Evolutionary conservation across 108 stramenopile species (phyloP).

Genomic region (Phaeodactylum tricornutum): DNA sequence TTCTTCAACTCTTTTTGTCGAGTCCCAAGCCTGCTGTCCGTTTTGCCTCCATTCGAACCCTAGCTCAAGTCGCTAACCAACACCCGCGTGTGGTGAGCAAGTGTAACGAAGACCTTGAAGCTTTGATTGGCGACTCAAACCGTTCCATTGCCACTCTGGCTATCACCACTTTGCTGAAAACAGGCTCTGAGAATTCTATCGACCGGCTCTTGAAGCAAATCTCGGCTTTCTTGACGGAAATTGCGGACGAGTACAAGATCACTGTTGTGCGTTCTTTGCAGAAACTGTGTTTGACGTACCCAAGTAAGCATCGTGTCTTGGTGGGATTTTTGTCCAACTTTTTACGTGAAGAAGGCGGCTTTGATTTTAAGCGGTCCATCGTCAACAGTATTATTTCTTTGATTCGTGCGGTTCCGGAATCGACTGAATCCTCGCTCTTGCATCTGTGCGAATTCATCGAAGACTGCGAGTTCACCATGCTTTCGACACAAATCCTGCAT

Average conservation of each 20-base stretch:
- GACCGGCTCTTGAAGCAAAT: conserved; percentile 98
- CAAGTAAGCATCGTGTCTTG: conserved; percentile 83
- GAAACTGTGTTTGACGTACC: conserved; percentile 85
- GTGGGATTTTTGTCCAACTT: conserved; percentile 89
- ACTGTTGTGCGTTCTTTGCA: conserved; percentile 83
- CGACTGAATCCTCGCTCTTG: conserved; percentile 75
- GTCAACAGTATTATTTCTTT: conserved; percentile 79
- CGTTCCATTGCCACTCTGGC: conserved; percentile 96
- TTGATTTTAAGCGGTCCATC: conserved; percentile 90
- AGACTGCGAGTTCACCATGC: conserved; percentile 92
- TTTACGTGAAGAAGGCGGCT: conserved; percentile 90
- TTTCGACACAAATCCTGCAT: conserved; percentile 81
- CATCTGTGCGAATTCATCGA: conserved; percentile 98
- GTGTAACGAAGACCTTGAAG: conserved; percentile 99
- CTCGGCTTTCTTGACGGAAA: conserved; percentile 94
- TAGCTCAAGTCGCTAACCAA: conserved; percentile 83
- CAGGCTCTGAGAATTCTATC: conserved; percentile 90
- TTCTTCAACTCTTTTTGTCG: conserved; percentile 91
- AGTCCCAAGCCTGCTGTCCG: conserved; percentile 90
- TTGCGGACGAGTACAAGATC: conserved; percentile 99
- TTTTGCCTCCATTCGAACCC: conserved; percentile 91
- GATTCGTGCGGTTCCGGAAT: conserved; percentile 79
- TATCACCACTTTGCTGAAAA: conserved; percentile 98
- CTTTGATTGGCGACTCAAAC: conserved; percentile 90
- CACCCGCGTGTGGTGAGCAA: conserved; percentile 92